Evolutionary conservation across 1,284 basidiomycete genomes (phyloP).

Genomic region (Cryptococcus sp.): DNA sequence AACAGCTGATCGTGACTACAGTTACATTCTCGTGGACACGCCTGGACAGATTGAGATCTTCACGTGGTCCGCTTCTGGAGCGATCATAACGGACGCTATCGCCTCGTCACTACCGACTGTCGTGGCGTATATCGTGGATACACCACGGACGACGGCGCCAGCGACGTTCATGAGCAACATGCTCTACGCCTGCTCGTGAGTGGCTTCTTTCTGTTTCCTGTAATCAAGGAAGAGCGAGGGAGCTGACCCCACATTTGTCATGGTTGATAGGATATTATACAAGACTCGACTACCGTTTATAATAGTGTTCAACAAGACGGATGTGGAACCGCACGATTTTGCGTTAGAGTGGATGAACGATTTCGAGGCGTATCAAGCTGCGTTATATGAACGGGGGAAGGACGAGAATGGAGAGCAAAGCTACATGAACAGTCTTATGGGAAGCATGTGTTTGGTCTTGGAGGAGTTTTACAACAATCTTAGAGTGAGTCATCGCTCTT

Average conservation of each 20-base stretch:
- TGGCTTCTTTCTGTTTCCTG: slow-evolving; percentile 17
- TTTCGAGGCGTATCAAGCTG: slow-evolving; percentile 72
- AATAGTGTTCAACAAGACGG: slow-evolving; percentile 98
- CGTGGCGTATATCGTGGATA: slow-evolving; percentile 97
- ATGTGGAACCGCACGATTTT: slow-evolving; percentile 81
- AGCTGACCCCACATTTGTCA: background rate
- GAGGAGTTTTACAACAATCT: slow-evolving; percentile 99
- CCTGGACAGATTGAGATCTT: slow-evolving; percentile 99
- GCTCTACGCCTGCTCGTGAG: slow-evolving; percentile 95
- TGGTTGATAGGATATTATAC: slow-evolving; percentile 80
- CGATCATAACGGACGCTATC: slow-evolving; percentile 98
- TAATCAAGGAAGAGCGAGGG: background rate
- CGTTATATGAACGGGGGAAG: slow-evolving; percentile 61
- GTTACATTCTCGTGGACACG: slow-evolving; percentile 92
- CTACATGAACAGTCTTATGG: slow-evolving; percentile 99
- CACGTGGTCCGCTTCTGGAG: slow-evolving; percentile 98
- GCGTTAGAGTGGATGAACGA: slow-evolving; percentile 98
- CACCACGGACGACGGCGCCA: slow-evolving; percentile 88
- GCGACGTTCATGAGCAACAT: slow-evolving; percentile 99
- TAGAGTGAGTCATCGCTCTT: slow-evolving; percentile 60
- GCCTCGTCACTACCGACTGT: slow-evolving; percentile 90
- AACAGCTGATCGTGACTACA: slow-evolving; percentile 45
- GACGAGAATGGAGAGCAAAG: slow-evolving; percentile 88
- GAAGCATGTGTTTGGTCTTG: slow-evolving; percentile 95
- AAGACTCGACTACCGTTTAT: slow-evolving; percentile 98